Percentiles rank a stretch among this genome's conserved stretches.
phyloP scores from a whole-genome alignment of 2,329 filamentous ascomycete species.

The Aspergillus oerlinghausenensis region DNA sequence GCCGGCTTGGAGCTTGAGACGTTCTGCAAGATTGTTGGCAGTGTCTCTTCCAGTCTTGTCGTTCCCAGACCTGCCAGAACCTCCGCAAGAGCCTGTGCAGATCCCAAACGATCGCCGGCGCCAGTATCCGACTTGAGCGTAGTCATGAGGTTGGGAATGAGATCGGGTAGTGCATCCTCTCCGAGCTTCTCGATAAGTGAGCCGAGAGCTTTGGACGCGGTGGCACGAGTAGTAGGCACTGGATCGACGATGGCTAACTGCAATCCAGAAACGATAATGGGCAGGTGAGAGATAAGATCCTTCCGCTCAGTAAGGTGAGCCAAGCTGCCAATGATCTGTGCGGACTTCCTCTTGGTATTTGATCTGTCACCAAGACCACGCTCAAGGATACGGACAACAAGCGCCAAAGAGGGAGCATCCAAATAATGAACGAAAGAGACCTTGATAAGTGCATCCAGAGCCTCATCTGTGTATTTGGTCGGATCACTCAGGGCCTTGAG shows the following conservation, averaged over 20 bases:
- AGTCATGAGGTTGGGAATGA: slow-evolving; percentile 95
- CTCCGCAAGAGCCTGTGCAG: slow-evolving; percentile 92
- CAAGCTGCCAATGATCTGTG: slow-evolving; percentile 95
- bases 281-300: slow-evolving; percentile 84
- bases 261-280: slow-evolving; percentile 85
- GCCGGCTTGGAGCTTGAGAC: slow-evolving; percentile 85
- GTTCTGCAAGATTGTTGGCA: slow-evolving; percentile 94
- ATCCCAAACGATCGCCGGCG: slow-evolving; percentile 91
- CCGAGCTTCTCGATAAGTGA: slow-evolving; percentile 97
- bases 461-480: slow-evolving; percentile 94
- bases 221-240: slow-evolving; percentile 91
- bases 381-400: slow-evolving; percentile 92
- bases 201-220: slow-evolving; percentile 89
- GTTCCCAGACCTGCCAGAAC: slow-evolving; percentile 94
- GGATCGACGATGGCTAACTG: slow-evolving; percentile 89
- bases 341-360: slow-evolving; percentile 90
- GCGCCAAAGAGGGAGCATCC: slow-evolving; percentile 90
- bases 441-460: slow-evolving; percentile 89
- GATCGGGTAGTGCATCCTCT: slow-evolving; percentile 91
- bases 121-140: slow-evolving; percentile 96
- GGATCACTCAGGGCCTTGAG: slow-evolving; percentile 96
- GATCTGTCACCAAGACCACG: slow-evolving; percentile 87
- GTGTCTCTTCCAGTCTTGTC: slow-evolving; percentile 83
- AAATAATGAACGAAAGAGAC: slow-evolving; percentile 98
- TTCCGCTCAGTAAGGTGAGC: slow-evolving; percentile 96